These are phyloP conservation scores for Phaseolus lunatus DNA, from an alignment of 306 rosid species.

Conservation along the genomic window DNA sequence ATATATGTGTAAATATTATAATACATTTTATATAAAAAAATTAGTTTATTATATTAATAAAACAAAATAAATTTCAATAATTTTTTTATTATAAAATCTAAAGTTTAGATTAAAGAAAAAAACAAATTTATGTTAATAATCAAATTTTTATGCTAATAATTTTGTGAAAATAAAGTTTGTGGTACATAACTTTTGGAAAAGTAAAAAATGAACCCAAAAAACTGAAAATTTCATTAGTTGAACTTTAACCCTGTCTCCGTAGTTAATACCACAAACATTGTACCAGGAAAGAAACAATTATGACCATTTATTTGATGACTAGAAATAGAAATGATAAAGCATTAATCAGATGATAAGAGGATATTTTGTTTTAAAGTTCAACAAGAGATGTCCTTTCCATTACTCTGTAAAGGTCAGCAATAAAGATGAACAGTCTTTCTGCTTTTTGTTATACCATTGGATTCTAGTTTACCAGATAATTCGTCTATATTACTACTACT, in stretches of 20 bases:
- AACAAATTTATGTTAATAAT: not conserved
- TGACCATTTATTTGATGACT: slow-evolving; percentile 22
- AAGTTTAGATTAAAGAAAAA: too few relatives aligned
- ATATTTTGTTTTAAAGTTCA: slow-evolving; percentile 31
- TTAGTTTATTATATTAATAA: too few relatives aligned
- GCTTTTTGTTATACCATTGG: slow-evolving; percentile 38
- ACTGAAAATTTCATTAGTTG: not conserved
- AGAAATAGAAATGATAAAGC: slow-evolving; percentile 19
- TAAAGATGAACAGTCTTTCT: slow-evolving; percentile 11
- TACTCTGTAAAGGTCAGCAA: slow-evolving; percentile 22
- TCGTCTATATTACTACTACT: slow-evolving; percentile 3
- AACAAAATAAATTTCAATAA: too few relatives aligned
- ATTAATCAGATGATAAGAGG: slow-evolving; percentile 2
- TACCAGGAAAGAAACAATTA: not conserved
- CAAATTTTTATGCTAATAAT: not conserved
- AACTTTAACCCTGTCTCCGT: not conserved
- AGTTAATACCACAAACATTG: not conserved
- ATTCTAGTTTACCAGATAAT: not conserved
- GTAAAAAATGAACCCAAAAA: not conserved
- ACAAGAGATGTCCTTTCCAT: slow-evolving; percentile 17
- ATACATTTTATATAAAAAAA: too few relatives aligned
- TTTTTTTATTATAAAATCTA: too few relatives aligned
- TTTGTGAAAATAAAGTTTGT: not conserved
- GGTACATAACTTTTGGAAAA: not conserved
- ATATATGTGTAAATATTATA: too few relatives aligned